A percentile compares a stretch with the other conserved stretches of the same genome.
Evolutionary conservation across 192 early-diverging fungal genomes (phyloP).

Genomic region (Entophlyctis luteolus): DNA sequence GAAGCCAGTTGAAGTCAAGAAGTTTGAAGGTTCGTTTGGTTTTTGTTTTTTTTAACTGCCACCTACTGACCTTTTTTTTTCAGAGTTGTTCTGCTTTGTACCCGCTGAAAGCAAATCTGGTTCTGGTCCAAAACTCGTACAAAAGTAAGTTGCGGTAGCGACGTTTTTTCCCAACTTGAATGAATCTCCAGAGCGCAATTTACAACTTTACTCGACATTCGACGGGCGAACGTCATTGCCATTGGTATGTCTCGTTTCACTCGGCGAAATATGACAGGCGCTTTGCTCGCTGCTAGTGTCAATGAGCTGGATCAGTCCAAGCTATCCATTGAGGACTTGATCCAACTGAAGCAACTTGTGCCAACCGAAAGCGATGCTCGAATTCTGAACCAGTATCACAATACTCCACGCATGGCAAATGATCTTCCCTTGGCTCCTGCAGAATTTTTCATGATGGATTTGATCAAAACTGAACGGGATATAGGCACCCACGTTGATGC

Average conservation of each 20-base stretch:
- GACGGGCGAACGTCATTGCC: conserved; percentile 55
- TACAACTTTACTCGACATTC: conserved; percentile 49
- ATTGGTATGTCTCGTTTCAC: conserved; percentile 49
- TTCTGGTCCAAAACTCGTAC: conserved; percentile 33
- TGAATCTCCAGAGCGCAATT: conserved; percentile 38
- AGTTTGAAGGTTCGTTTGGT: conserved; percentile 41
- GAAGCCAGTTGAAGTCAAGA: conserved; percentile 36
- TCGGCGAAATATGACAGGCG: conserved; percentile 38
- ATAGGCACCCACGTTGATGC: conserved; percentile 36
- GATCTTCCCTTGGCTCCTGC: conserved; percentile 50
- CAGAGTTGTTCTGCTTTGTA: conserved; percentile 50
- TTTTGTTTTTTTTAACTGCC: conserved; percentile 6
- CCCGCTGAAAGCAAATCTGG: conserved; percentile 26
- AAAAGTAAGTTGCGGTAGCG: conserved; percentile 14
- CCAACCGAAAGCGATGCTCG: conserved; percentile 45
- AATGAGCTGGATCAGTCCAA: conserved; percentile 30
- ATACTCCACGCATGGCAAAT: conserved; percentile 9
- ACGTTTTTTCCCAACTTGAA: not conserved
- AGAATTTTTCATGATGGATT: conserved; percentile 49
- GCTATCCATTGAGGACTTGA: conserved; percentile 42
- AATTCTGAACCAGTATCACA: conserved; percentile 23
- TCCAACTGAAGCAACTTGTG: conserved; percentile 41
- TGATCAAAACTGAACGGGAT: conserved; percentile 36
- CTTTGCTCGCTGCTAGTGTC: conserved; percentile 29
- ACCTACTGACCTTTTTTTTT: conserved; percentile 15